A percentile compares a stretch with the other conserved stretches of the same genome.
phyloP scores from a whole-genome alignment of 768 basidiomycete species.

The Boletus sp. region DNA sequence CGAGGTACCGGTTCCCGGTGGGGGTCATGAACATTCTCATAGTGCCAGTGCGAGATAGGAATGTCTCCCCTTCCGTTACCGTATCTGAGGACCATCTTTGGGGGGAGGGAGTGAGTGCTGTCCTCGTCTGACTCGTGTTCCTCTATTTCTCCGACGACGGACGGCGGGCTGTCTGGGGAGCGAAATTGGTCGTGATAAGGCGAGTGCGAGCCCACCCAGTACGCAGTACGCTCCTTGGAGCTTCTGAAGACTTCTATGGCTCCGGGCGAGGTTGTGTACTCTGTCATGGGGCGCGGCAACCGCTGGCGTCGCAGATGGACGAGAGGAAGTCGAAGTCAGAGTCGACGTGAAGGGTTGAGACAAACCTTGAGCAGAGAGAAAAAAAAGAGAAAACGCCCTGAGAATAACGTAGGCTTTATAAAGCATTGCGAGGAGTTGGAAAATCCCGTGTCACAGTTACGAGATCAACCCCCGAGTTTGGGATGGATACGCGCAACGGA shows the following conservation, averaged over 20 bases:
- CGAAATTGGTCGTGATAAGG: conserved; percentile 38
- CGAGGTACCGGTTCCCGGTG: conserved; percentile 12
- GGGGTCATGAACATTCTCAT: conserved; percentile 22
- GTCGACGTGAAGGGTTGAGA: not conserved
- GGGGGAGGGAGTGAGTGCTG: conserved; percentile 52
- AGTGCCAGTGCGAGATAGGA: conserved; percentile 52
- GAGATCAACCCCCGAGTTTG: conserved; percentile 11
- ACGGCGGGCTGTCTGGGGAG: conserved; percentile 61
- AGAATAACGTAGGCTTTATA: conserved; percentile 24
- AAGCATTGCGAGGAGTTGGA: conserved; percentile 14
- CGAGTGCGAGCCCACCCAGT: conserved; percentile 57
- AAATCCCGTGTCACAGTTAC: conserved; percentile 31
- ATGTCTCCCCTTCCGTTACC: conserved; percentile 62
- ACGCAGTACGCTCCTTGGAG: conserved; percentile 58
- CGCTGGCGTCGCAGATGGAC: not conserved
- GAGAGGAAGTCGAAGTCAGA: not conserved
- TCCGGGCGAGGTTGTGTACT: conserved; percentile 59
- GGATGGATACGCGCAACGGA: not conserved
- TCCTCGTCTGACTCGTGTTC: conserved; percentile 40
- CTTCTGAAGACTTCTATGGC: conserved; percentile 56
- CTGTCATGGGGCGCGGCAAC: conserved; percentile 48
- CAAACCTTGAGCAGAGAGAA: conserved; percentile 3
- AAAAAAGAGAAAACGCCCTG: conserved; percentile 7
- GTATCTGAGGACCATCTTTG: conserved; percentile 71
- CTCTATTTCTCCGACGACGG: conserved; percentile 40